Conservation (phyloP, 73 alveolate genomes). For the Tetrahymena borealis region DNA sequence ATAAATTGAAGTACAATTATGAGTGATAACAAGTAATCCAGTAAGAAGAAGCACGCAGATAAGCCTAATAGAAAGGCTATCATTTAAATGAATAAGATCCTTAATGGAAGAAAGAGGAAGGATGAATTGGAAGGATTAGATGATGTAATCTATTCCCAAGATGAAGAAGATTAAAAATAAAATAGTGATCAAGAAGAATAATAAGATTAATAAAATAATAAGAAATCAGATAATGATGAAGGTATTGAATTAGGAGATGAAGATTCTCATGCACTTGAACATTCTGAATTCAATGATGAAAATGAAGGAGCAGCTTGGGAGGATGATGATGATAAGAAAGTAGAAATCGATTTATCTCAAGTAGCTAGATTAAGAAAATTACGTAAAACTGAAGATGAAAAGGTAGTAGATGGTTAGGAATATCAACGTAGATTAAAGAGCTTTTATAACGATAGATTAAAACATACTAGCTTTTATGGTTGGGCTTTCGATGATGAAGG, state of each 20-base stretch:
- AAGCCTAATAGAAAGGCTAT: not conserved
- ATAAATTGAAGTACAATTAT: too few relatives aligned
- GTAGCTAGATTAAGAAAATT: conserved; percentile 36
- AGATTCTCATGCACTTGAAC: not conserved
- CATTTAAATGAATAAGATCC: not conserved
- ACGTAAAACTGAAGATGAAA: conserved; percentile 25
- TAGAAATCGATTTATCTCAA: conserved; percentile 19
- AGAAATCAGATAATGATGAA: not conserved
- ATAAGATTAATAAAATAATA: too few relatives aligned
- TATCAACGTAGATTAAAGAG: conserved; percentile 19
- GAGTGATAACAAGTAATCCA: not conserved
- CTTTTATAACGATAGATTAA: conserved; percentile 10
- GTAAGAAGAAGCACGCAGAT: not conserved
- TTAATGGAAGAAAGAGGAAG: not conserved
- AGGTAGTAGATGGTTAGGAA: conserved; percentile 13
- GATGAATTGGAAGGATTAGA: not conserved
- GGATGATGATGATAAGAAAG: conserved; percentile 30
- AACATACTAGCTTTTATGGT: conserved; percentile 4
- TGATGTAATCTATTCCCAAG: not conserved
- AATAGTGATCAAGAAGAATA: not conserved
- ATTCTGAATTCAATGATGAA: not conserved
- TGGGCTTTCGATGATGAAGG: conserved; percentile 17
- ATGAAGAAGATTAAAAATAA: not conserved
- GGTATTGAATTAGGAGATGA: not conserved
- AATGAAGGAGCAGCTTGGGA: conserved; percentile 5